Evolutionary conservation across 768 basidiomycete species (phyloP).

Genomic region (Hirschioporus abietinus): DNA sequence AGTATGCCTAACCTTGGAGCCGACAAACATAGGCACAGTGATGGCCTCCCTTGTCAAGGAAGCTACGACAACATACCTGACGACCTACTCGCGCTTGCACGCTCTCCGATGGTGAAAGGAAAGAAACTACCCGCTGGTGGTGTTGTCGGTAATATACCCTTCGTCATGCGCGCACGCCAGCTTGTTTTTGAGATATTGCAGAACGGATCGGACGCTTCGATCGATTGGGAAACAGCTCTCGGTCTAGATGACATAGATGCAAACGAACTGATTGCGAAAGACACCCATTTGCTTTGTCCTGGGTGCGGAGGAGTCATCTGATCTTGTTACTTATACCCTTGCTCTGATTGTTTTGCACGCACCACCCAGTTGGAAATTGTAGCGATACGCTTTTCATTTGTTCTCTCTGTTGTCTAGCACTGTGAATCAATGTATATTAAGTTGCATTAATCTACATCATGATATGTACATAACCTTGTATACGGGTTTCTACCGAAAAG

Average conservation of each 20-base stretch:
- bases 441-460: not conserved
- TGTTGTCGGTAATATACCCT: conserved; percentile 44
- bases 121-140: conserved; percentile 23
- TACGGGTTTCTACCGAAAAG: not conserved
- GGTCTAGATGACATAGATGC: conserved; percentile 20
- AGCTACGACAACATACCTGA: conserved; percentile 26
- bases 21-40: conserved; percentile 7
- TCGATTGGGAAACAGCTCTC: conserved; percentile 36
- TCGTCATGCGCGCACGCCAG: conserved; percentile 42
- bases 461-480: not conserved
- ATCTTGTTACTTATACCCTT: conserved; percentile 4
- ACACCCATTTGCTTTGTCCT: conserved; percentile 35
- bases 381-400: not conserved
- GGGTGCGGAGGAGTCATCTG: conserved; percentile 40
- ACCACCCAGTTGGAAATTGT: conserved; percentile 7
- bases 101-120: conserved; percentile 51
- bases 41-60: too few relatives aligned
- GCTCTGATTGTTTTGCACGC: too few relatives aligned
- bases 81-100: conserved; percentile 37
- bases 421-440: not conserved
- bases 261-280: conserved; percentile 14
- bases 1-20: conserved; percentile 4
- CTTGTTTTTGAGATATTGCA: conserved; percentile 38
- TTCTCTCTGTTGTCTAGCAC: not conserved
- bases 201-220: conserved; percentile 24